Evolutionary conservation across 148 eudicot genomes (phyloP).

Genomic region (Rhododendron molle): DNA sequence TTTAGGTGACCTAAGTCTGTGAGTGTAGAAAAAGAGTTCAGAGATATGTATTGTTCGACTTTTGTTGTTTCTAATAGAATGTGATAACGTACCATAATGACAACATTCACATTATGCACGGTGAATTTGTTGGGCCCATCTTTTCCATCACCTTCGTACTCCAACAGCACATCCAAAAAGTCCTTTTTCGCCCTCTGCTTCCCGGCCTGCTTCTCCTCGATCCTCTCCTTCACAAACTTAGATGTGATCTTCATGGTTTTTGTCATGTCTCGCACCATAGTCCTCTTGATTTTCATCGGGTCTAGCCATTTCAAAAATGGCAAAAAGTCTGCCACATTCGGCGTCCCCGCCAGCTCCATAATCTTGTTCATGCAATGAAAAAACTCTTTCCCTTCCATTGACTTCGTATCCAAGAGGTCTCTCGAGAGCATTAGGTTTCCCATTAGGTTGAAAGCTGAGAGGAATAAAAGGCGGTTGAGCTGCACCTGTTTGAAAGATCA

Average conservation of each 20-base stretch:
- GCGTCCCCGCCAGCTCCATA: slow-evolving; percentile 9
- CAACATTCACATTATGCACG: not conserved
- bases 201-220: slow-evolving; percentile 2
- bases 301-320: slow-evolving; percentile 11
- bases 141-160: slow-evolving; percentile 13
- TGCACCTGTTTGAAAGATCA: slow-evolving; percentile 1
- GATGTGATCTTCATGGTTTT: not conserved
- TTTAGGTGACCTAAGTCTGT: too few relatives aligned
- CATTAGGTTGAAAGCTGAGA: slow-evolving; percentile 29
- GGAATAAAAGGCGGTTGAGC: slow-evolving; percentile 19
- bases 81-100: slow-evolving; percentile 7
- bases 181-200: not conserved
- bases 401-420: slow-evolving; percentile 23
- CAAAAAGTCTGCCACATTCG: slow-evolving; percentile 15
- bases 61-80: not conserved
- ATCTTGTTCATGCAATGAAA: slow-evolving; percentile 7
- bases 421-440: slow-evolving; percentile 37
- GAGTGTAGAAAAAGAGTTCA: too few relatives aligned
- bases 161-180: slow-evolving; percentile 13
- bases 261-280: slow-evolving; percentile 1
- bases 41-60: not conserved
- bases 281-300: slow-evolving; percentile 7
- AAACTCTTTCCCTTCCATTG: slow-evolving; percentile 9
- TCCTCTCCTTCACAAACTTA: slow-evolving; percentile 13
- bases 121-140: slow-evolving; percentile 12